phyloP scores from a whole-genome alignment of 1,284 basidiomycete genomes.

The Cutaneotrichosporon cavernicola region DNA sequence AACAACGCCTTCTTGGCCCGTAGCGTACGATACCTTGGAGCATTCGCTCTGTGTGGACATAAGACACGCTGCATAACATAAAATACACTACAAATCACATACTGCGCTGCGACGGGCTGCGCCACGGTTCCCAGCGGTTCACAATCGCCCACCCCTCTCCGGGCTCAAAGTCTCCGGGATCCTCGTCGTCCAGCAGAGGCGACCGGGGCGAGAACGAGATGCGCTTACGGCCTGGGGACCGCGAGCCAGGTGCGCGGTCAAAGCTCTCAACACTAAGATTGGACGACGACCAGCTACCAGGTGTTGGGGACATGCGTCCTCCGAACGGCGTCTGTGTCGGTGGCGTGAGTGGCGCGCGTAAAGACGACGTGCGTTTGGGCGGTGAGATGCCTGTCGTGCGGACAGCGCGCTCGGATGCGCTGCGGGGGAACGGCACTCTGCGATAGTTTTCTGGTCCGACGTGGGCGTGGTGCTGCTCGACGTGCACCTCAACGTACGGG shows the following conservation, averaged over 20 bases:
- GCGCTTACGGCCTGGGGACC: conserved; percentile 12
- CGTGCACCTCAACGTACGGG: conserved; percentile 46
- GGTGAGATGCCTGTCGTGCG: neutral
- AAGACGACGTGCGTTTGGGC: conserved; percentile 6
- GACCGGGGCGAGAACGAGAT: conserved; percentile 25
- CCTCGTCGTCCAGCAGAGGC: conserved; percentile 48
- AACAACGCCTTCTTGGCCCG: neutral
- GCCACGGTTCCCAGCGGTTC: conserved; percentile 36
- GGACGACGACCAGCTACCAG: neutral
- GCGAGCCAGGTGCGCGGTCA: conserved; percentile 1
- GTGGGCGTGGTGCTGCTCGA: conserved; percentile 24
- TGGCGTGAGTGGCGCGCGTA: neutral
- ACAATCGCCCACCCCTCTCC: conserved; percentile 51
- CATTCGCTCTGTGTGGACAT: neutral
- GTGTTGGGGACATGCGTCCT: neutral
- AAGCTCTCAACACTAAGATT: conserved; percentile 12
- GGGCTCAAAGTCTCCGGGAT: conserved; percentile 49
- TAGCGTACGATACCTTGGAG: neutral
- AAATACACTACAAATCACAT: neutral
- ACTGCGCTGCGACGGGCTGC: neutral
- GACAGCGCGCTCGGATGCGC: neutral
- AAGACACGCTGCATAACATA: neutral
- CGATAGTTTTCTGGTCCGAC: conserved; percentile 21
- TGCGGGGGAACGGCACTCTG: neutral
- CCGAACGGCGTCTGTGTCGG: neutral